Evolutionary conservation across 2,329 filamentous ascomycete genomes (phyloP).

Genomic region (Coniochaeta sp.): DNA sequence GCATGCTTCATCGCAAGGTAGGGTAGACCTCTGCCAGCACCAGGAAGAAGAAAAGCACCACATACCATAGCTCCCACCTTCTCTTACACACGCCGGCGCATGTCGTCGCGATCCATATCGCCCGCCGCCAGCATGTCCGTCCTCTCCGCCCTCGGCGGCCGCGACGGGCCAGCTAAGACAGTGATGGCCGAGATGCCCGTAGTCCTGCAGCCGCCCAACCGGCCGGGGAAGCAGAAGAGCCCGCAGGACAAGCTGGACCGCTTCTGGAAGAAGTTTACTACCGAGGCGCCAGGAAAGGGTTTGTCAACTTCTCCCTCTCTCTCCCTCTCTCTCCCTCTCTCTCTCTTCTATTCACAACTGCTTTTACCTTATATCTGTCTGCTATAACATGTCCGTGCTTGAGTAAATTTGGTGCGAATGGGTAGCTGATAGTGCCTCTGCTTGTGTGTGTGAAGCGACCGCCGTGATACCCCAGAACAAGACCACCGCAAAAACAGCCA

Average conservation of each 20-base stretch:
- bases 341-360: too few relatives aligned
- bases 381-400: not conserved
- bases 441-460: slow-evolving; percentile 36
- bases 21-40: too few relatives aligned
- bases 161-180: slow-evolving; percentile 2
- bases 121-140: not conserved
- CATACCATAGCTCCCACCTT: too few relatives aligned
- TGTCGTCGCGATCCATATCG: not conserved
- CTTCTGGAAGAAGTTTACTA: slow-evolving; percentile 67
- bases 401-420: not conserved
- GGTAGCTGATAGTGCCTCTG: not conserved
- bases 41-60: too few relatives aligned
- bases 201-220: slow-evolving; percentile 1
- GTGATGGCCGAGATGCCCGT: slow-evolving; percentile 13
- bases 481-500: slow-evolving; percentile 53
- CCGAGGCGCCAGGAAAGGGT: slow-evolving; percentile 65
- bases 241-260: slow-evolving; percentile 64
- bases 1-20: too few relatives aligned
- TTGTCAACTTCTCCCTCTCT: slow-evolving; percentile 2
- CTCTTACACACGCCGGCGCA: not conserved
- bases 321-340: not conserved
- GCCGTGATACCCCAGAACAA: slow-evolving; percentile 63
- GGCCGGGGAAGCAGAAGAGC: slow-evolving; percentile 37
- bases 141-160: not conserved
- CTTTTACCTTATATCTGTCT: too few relatives aligned